Evolutionary conservation across 352 stramenopile genomes (phyloP).

Genomic region (Phytophthora litchii): DNA sequence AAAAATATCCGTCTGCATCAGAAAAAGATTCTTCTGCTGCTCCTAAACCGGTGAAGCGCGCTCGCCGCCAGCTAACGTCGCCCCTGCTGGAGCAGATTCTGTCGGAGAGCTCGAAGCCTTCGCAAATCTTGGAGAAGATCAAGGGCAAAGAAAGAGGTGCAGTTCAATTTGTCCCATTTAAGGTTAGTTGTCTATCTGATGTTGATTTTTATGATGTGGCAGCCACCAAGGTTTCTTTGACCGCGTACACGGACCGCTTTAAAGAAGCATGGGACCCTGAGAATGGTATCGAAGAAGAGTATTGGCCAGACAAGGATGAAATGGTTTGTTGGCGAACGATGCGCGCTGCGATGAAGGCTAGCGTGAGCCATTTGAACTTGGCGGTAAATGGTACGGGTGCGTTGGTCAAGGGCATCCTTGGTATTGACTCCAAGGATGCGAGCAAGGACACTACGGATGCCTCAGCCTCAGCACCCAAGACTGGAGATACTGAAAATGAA

Average conservation of each 20-base stretch:
- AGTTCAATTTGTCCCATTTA: conserved; percentile 10
- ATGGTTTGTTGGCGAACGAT: conserved; percentile 89
- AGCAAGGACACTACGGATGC: conserved; percentile 22
- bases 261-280: conserved; percentile 94
- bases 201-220: conserved; percentile 4
- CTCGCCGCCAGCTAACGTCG: conserved; percentile 41
- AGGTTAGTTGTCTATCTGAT: neutral
- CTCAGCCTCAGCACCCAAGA: conserved; percentile 9
- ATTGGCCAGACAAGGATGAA: conserved; percentile 94
- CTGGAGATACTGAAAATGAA: conserved; percentile 5
- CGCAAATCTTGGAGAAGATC: conserved; percentile 76
- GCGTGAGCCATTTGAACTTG: conserved; percentile 73
- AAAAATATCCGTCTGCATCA: conserved; percentile 45
- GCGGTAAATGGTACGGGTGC: conserved; percentile 61
- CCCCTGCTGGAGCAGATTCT: conserved; percentile 81
- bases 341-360: conserved; percentile 76
- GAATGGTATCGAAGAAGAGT: conserved; percentile 95
- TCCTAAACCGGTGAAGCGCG: conserved; percentile 34
- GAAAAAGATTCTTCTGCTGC: conserved; percentile 27
- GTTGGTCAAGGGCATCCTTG: conserved; percentile 78
- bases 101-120: conserved; percentile 75
- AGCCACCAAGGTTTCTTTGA: conserved; percentile 74
- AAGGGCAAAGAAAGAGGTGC: conserved; percentile 67
- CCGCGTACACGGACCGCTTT: conserved; percentile 88
- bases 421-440: conserved; percentile 30